Conservation (phyloP, 2,329 filamentous ascomycete species). For the Fusarium phyllophilum region DNA sequence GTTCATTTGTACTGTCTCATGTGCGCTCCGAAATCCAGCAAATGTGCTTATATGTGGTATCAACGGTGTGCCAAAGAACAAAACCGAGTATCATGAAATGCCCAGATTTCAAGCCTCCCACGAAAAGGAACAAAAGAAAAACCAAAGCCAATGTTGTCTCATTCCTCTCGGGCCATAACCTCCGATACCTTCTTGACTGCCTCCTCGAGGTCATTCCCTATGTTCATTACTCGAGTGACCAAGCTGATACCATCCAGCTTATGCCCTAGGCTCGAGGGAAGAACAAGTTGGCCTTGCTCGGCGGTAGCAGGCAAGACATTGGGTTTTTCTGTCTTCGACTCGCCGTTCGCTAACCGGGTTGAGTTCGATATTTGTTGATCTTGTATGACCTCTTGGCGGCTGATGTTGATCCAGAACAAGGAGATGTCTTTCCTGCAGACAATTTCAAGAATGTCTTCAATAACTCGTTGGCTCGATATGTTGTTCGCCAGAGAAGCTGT, state of each 20-base stretch:
- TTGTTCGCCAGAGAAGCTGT: slow-evolving; percentile 9
- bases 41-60: not conserved
- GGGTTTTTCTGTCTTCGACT: not conserved
- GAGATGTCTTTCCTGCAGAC: not conserved
- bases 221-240: not conserved
- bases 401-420: slow-evolving; percentile 20
- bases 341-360: not conserved
- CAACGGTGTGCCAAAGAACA: not conserved
- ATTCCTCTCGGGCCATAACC: not conserved
- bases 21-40: not conserved
- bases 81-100: not conserved
- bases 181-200: not conserved
- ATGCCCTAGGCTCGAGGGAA: not conserved
- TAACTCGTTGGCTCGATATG: not conserved
- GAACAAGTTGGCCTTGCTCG: not conserved
- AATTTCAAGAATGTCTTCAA: slow-evolving; percentile 4
- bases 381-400: not conserved
- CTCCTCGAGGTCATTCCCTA: not conserved
- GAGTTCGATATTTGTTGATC: not conserved
- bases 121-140: not conserved
- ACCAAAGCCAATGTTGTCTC: not conserved
- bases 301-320: not conserved
- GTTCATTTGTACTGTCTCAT: not conserved
- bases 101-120: not conserved
- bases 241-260: not conserved